Conservation (phyloP, 345 rosid genomes). For the Carallia brachiata region DNA sequence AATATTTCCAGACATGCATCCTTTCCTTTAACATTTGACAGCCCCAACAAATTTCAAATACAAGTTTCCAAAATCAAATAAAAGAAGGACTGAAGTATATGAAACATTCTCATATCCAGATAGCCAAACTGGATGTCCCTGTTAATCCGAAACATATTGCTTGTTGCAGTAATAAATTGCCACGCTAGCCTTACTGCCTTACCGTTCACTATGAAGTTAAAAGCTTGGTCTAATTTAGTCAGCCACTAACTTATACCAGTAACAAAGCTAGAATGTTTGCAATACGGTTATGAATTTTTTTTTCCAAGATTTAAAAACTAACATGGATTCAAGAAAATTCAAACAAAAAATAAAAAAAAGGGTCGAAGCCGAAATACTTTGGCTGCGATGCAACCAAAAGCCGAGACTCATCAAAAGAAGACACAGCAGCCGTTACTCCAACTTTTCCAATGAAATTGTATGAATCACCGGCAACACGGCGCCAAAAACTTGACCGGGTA, state of each 20-base stretch:
- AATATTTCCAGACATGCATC: not conserved
- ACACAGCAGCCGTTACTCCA: slow-evolving; percentile 23
- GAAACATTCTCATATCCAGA: not conserved
- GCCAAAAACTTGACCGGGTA: too few relatives aligned
- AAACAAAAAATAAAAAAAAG: not conserved
- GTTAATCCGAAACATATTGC: too few relatives aligned
- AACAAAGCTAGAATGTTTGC: too few relatives aligned
- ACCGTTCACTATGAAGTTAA: too few relatives aligned
- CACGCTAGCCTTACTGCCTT: too few relatives aligned
- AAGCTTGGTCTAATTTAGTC: too few relatives aligned
- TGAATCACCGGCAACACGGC: not conserved
- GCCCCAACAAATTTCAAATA: not conserved
- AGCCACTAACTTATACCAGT: too few relatives aligned
- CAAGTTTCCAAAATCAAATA: not conserved
- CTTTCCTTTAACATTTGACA: not conserved
- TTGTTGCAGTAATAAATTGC: too few relatives aligned
- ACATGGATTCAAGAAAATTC: too few relatives aligned
- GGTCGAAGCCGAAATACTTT: slow-evolving; percentile 25
- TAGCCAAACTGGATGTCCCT: not conserved
- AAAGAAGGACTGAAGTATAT: not conserved
- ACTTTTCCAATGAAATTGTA: slow-evolving; percentile 27
- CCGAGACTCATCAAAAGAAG: slow-evolving; percentile 35
- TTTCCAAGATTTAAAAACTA: too few relatives aligned
- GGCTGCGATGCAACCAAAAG: slow-evolving; percentile 40
- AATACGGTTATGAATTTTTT: too few relatives aligned